Conservation (phyloP, 129 eudicot genomes). For the Escallonia herrerae region DNA sequence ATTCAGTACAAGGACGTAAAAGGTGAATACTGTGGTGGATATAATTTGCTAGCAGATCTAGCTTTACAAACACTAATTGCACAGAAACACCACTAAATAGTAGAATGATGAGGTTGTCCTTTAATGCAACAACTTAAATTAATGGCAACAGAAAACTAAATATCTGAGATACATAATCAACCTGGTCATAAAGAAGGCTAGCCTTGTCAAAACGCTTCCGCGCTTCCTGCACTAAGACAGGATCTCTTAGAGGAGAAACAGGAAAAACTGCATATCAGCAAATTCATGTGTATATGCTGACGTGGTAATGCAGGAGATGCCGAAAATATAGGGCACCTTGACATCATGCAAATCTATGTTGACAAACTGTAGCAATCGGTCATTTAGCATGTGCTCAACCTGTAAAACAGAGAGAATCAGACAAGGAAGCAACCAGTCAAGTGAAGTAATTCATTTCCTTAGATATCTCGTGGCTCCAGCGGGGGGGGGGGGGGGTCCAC, state of each 20-base stretch:
- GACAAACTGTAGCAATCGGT: slow-evolving; percentile 79
- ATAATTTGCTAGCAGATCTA: neutral
- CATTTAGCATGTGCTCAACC: slow-evolving; percentile 96
- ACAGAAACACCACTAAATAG: neutral
- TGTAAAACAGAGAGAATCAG: slow-evolving; percentile 28
- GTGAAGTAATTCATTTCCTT: neutral
- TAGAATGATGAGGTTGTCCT: neutral
- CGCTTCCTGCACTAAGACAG: slow-evolving; percentile 70
- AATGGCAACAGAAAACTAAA: slow-evolving; percentile 6
- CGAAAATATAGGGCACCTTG: slow-evolving; percentile 49
- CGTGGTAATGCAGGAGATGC: neutral
- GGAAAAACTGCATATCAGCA: neutral
- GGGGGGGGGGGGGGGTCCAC: too few relatives aligned
- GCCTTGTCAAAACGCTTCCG: slow-evolving; percentile 98
- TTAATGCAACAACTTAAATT: slow-evolving; percentile 3
- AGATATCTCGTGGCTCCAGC: too few relatives aligned
- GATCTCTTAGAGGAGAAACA: slow-evolving; percentile 5
- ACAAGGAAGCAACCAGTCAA: slow-evolving; percentile 7
- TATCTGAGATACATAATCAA: slow-evolving; percentile 15
- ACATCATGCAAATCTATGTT: slow-evolving; percentile 92
- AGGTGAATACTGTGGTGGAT: slow-evolving; percentile 9
- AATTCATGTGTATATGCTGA: neutral
- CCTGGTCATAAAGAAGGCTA: slow-evolving; percentile 92
- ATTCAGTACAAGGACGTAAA: neutral
- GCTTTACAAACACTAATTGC: neutral